Evolutionary conservation across 805 yeast species (phyloP), one percentile per base, ranked within the genome.

Genomic region (Kazachstania martiniae): DNA sequence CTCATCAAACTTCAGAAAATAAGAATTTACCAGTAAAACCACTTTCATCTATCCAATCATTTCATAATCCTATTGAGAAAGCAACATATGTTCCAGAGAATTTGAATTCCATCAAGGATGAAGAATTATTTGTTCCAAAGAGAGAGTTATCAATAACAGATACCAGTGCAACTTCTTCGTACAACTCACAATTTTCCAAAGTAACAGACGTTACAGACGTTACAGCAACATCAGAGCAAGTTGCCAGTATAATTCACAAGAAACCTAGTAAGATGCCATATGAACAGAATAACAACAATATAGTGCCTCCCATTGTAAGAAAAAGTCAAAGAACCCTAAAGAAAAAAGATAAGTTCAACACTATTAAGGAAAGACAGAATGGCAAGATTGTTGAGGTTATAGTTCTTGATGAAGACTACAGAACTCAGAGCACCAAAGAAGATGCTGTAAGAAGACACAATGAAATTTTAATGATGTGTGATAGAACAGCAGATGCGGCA

Each of bases 161-260:
- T 45, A 35, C 40, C 31, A 37, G 46, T 3, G 42, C 51, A 1
- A 18, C 37, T 13, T 25, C 36, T 14, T 21, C 19, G 12, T 15
- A 28, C 17, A 51, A 52, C 28, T 51, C 59, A 1, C 44, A 49
- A 27, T 48, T 51, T 29, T 53, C 58, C 0, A 33, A 39, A 12
- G 32, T 31, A 12, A 41, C 57, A 12, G 34, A 32, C 16, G 39
- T 31, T 21, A 49, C 54, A 4, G 36, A 34, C 16, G 26, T 41
- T 1, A 53, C 56, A 8, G 13, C 13, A 8, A 9, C 25, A 9
- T 8, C 25, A 8, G 6, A 9, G 13, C 8, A n/a, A 7, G 25
- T 6, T 9, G 25, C 8, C 7, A n/a, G n/a, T 23, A 13, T 13
- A 9, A 6, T 8, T 8, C 7, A 23, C 13, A 23, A 8, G 13